Percentiles rank a stretch among this genome's conserved stretches.
Conservation (phyloP, 1,139 yeast genomes). For the Suhomyces coccinellae region DNA sequence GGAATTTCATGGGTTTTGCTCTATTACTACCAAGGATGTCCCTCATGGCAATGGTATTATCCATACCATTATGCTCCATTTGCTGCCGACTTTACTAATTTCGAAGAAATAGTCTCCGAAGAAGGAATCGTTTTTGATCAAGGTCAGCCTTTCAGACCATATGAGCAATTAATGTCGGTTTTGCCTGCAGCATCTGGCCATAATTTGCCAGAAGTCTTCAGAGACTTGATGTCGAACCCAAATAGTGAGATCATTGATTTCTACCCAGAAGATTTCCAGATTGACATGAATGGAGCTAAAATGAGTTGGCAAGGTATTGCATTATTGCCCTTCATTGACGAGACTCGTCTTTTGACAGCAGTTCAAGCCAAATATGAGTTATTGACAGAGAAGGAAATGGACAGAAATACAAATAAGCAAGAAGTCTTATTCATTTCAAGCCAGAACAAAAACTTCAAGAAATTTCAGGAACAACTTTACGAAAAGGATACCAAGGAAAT, state of each 20-base stretch:
- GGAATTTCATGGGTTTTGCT: slow-evolving; percentile 94
- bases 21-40: slow-evolving; percentile 96
- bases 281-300: slow-evolving; percentile 94
- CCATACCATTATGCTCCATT: slow-evolving; percentile 98
- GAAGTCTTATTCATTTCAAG: slow-evolving; percentile 64
- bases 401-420: slow-evolving; percentile 66
- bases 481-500: slow-evolving; percentile 28
- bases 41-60: slow-evolving; percentile 98
- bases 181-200: slow-evolving; percentile 97
- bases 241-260: slow-evolving; percentile 87
- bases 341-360: slow-evolving; percentile 62
- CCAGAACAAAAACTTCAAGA: slow-evolving; percentile 49
- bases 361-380: slow-evolving; percentile 65
- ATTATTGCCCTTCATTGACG: slow-evolving; percentile 86
- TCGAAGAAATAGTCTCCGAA: slow-evolving; percentile 47
- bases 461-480: slow-evolving; percentile 37
- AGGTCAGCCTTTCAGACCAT: slow-evolving; percentile 88
- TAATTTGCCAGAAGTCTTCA: slow-evolving; percentile 79
- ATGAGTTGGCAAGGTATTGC: slow-evolving; percentile 97
- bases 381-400: slow-evolving; percentile 66
- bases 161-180: slow-evolving; percentile 96
- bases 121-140: slow-evolving; percentile 60
- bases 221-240: slow-evolving; percentile 78
- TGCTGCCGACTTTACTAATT: slow-evolving; percentile 77
- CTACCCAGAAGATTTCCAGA: slow-evolving; percentile 84